These are phyloP conservation scores for Eutrema heterophyllum DNA, from an alignment of 345 rosid genomes.

Conservation along the genomic window DNA sequence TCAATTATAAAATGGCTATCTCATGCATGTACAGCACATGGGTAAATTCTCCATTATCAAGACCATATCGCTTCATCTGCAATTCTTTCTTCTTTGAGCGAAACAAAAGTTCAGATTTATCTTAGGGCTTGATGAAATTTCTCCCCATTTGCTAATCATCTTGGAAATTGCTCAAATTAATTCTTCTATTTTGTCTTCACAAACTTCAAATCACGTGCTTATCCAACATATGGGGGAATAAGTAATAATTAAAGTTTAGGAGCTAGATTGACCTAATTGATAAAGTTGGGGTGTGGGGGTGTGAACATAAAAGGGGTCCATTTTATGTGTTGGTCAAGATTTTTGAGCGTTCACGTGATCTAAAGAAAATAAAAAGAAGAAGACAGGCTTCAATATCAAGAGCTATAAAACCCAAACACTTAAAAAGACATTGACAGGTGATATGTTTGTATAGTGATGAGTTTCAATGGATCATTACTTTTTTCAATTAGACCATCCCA, in stretches of 20 bases:
- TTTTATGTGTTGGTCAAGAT: constrained; percentile 22
- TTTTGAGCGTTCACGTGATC: constrained; percentile 26
- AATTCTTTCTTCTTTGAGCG: constrained; percentile 36
- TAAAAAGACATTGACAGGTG: constrained; percentile 24
- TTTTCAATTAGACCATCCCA: constrained; percentile 21
- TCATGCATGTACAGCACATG: background rate
- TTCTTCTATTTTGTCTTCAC: constrained; percentile 1
- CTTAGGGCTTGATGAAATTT: constrained; percentile 27
- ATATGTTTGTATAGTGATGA: constrained; percentile 24
- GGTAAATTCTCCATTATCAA: constrained; percentile 18
- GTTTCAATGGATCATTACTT: constrained; percentile 25
- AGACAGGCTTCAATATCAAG: constrained; percentile 29
- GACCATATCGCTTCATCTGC: constrained; percentile 18
- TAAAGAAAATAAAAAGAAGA: background rate
- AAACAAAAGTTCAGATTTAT: constrained; percentile 32
- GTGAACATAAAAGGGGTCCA: constrained; percentile 29
- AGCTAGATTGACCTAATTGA: constrained; percentile 18
- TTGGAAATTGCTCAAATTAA: constrained; percentile 11
- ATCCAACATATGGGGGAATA: constrained; percentile 19
- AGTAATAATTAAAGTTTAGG: constrained; percentile 7
- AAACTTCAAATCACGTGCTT: constrained; percentile 15
- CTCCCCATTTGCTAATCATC: constrained; percentile 22
- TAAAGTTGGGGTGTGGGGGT: background rate
- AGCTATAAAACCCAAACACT: constrained; percentile 24
- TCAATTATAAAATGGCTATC: background rate